Conservation (phyloP, 305 asterid genomes). For the Rubia occidens region DNA sequence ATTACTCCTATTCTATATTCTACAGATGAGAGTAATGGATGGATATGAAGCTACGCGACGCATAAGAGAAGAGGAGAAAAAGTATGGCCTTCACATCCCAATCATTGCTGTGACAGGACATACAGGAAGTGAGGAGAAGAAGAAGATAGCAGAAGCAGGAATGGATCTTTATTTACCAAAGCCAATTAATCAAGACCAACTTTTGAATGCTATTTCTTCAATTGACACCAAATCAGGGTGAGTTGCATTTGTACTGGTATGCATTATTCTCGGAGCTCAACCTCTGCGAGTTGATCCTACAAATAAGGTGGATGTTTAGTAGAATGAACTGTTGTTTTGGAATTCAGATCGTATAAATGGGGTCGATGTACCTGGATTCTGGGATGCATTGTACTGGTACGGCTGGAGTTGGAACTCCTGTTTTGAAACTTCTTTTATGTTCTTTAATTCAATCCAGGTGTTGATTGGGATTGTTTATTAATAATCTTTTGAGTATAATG, state of each 20-base stretch:
- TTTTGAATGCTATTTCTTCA: conserved; percentile 13
- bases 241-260: no score
- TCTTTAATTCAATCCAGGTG: no score
- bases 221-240: background rate
- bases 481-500: no score
- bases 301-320: background rate
- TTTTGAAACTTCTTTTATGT: no score
- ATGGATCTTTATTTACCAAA: conserved; percentile 25
- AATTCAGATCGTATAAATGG: background rate
- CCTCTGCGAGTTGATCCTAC: background rate
- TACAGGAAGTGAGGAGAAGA: conserved; percentile 7
- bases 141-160: conserved; percentile 18
- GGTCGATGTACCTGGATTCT: background rate
- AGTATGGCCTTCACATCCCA: conserved; percentile 21
- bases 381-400: no score
- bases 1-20: background rate
- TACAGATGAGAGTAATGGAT: conserved; percentile 25
- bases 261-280: background rate
- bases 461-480: no score
- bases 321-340: no score
- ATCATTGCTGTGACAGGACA: conserved; percentile 29
- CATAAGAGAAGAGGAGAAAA: conserved; percentile 24
- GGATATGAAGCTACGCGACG: conserved; percentile 26
- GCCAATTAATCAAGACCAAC: conserved; percentile 14
- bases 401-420: background rate